Base-by-base conservation (phyloP, 2,329 filamentous ascomycete genomes). In the Nemania serpens region DNA sequence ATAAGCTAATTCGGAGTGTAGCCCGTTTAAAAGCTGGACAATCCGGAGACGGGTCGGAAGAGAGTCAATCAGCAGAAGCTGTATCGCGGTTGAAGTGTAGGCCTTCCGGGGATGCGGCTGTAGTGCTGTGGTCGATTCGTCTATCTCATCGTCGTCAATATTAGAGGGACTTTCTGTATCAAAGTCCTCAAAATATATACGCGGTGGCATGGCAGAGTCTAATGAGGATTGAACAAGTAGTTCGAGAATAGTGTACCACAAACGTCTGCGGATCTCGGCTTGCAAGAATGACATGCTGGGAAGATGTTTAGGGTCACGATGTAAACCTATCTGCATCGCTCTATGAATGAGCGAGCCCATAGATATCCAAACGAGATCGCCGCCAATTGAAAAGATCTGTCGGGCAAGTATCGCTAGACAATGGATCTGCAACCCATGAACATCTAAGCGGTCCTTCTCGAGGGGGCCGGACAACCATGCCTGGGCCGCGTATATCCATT, bases 311-410 rank as follows among this genome's bases (percentile, higher is more conserved):
- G 79, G 78, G 46, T 81, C 78, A 9, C 77, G 76, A 62, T 81
- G 76, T 5, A 81, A 61, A 2, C 77, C 78, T n/a, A 80, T 75
- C 51, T 79, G 75, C 77, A 81, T 80, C 9, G 77, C 77, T n/a
- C 58, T 68, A 46, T 77, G 73, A 9, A 80, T 55, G 0, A 81
- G 73, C 0, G 77, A 75, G 0, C 79, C 78, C 37, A 70, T 71
- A 2, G 77, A 77, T 45, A 75, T 72, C 78, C 78, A 81, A 0
- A 76, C 70, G 5, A 77, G 66, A 45, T 79, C 78, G 1, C 75
- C 76, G 11, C 76, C 76, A 6, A 79, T 69, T 1, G 74, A 76
- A 58, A 77, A 77, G n/a, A 77, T 71, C 61, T 80, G 76, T 0
- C 78, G 72, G 1, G 74, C 75, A 2, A 80, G 56, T 5, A 78